phyloP scores from a whole-genome alignment of 2,329 filamentous ascomycete species.

The Epichloe gansuensis region DNA sequence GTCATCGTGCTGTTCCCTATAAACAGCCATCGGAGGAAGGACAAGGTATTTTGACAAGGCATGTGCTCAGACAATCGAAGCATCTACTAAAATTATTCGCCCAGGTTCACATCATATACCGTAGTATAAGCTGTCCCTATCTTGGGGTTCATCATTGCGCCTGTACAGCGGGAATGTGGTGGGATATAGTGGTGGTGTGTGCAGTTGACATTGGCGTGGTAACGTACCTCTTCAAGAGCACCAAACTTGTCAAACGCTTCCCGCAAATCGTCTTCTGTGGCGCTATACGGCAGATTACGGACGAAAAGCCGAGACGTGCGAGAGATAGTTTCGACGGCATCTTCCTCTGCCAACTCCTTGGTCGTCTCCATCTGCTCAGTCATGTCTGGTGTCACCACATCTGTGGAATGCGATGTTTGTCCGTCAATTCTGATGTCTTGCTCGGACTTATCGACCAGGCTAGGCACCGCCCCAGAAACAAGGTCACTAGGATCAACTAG shows the following conservation, averaged over 20 bases:
- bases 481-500: slow-evolving; percentile 62
- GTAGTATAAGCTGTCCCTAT: slow-evolving; percentile 99
- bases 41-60: slow-evolving; percentile 5
- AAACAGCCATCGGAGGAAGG: neutral
- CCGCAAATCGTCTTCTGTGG: slow-evolving; percentile 64
- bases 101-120: slow-evolving; percentile 84
- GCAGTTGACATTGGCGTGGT: slow-evolving; percentile 5
- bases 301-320: slow-evolving; percentile 72
- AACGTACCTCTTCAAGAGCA: slow-evolving; percentile 73
- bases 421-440: slow-evolving; percentile 12
- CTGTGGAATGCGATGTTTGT: slow-evolving; percentile 14
- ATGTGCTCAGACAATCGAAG: slow-evolving; percentile 66
- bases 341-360: slow-evolving; percentile 14
- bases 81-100: slow-evolving; percentile 99
- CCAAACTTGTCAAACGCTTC: slow-evolving; percentile 62
- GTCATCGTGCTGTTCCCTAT: slow-evolving; percentile 7
- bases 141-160: slow-evolving; percentile 85
- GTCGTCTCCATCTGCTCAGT: slow-evolving; percentile 19
- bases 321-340: slow-evolving; percentile 46
- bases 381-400: slow-evolving; percentile 13
- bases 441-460: slow-evolving; percentile 3
- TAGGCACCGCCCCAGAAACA: slow-evolving; percentile 10
- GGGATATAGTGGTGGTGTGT: neutral
- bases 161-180: neutral
- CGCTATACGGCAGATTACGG: slow-evolving; percentile 74